Base-by-base conservation (phyloP, 2,329 filamentous ascomycete species). In the Alternaria postmessia region DNA sequence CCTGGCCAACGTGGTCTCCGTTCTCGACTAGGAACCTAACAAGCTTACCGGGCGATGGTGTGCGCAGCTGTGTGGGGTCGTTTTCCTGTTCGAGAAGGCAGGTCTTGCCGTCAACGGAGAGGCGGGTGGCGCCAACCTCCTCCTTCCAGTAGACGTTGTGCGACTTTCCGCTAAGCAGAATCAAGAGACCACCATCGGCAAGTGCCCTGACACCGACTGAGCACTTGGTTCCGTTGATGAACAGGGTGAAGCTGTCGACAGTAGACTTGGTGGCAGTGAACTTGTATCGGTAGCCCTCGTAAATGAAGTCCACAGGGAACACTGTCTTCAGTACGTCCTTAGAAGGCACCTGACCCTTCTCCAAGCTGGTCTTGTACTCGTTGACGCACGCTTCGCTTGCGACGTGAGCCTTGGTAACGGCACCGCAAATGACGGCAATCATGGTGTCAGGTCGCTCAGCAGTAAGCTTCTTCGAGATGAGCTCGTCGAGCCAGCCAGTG, bases 101-200 rank as follows among this genome's bases (percentile, higher is more conserved):
- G 30, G 95, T 99, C 88, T 98, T 99, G 85, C 93, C 92, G 78
- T 99, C 95, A 24, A 99, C 94, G 30, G 94, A 97, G 70, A 99
- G 83, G 78, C 95, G 94, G 52, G 95, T 97, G 38, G 94, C 95
- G 58, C 94, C 94, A 47, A 96, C 93, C 80, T 99, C 95, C 77
- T 99, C 95, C 83, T 98, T 98, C 95, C 95, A 99, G 88, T 99
- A 99, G 63, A 98, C 89, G 76, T 95, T 99, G 88, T 99, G 95
- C 71, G 92, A 96, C 80, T 93, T 92, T 62, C 95, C 95, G 73
- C 91, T 90, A 43, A 99, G 88, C 20, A 99, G 87, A 65, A 99
- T 88, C 57, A 99, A 86, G 11, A 99, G 87, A 79, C 95, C 95
- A 79, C 95, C 95, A 72, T 99, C 95, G 67, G 93, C 93, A 67